A percentile compares a stretch with the other conserved stretches of the same genome.
These are phyloP conservation scores for Malassezia sp. DNA, from an alignment of 1,284 basidiomycete species.

Conservation along the genomic window DNA sequence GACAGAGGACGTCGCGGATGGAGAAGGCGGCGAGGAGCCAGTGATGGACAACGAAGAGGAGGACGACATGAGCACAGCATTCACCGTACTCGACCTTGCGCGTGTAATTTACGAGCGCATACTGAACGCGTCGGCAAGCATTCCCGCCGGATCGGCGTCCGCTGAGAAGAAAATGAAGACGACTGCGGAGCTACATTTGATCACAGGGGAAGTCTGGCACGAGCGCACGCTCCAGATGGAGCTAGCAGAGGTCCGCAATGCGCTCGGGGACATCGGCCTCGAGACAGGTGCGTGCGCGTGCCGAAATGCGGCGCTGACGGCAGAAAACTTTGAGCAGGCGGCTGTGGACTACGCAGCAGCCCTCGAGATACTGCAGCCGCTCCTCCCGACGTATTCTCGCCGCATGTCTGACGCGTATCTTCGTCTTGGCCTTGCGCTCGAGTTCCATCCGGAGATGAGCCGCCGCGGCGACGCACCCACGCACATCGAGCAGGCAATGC, in stretches of 20 bases:
- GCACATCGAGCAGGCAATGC: slow-evolving; percentile 28
- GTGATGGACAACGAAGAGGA: too few species aligned
- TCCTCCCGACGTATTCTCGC: slow-evolving; percentile 34
- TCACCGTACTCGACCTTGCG: slow-evolving; percentile 37
- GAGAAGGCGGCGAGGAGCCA: slow-evolving; percentile 4
- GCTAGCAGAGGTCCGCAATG: slow-evolving; percentile 41
- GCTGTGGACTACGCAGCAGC: slow-evolving; percentile 33
- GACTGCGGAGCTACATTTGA: slow-evolving; percentile 18
- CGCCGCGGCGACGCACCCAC: slow-evolving; percentile 23
- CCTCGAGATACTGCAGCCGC: slow-evolving; percentile 25
- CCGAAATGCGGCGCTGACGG: background rate
- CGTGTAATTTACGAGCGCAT: slow-evolving; percentile 36
- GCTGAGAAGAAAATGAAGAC: background rate
- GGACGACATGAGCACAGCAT: slow-evolving; percentile 39
- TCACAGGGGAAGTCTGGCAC: slow-evolving; percentile 26
- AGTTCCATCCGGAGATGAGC: slow-evolving; percentile 35
- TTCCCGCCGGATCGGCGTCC: background rate
- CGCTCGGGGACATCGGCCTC: slow-evolving; percentile 42
- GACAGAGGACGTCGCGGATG: background rate
- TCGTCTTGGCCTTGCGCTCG: slow-evolving; percentile 40
- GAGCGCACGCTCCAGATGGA: slow-evolving; percentile 24
- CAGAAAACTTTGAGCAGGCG: slow-evolving; percentile 42
- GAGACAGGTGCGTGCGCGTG: slow-evolving; percentile 26
- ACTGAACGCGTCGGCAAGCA: slow-evolving; percentile 10
- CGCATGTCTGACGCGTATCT: slow-evolving; percentile 41